Evolutionary conservation across 1,284 basidiomycete species (phyloP).

Genomic region (Rhodotorula sp.): DNA sequence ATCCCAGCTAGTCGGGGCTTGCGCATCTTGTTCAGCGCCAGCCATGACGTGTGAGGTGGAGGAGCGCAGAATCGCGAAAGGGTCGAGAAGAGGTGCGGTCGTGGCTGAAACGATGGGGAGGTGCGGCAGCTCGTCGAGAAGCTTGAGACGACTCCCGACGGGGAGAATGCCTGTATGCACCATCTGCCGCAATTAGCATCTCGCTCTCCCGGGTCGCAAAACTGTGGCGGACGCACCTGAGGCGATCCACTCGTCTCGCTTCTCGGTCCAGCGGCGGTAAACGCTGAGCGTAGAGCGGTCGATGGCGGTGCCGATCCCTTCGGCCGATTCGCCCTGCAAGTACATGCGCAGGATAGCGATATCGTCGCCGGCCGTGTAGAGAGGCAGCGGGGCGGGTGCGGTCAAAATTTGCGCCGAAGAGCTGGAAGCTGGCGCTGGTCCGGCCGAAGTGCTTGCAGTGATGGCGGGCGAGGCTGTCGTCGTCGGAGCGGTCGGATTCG

Average conservation of each 20-base stretch:
- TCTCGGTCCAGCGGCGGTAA: background rate
- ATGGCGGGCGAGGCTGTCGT: too few species aligned
- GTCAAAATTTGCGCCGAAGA: background rate
- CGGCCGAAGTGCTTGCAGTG: too few species aligned
- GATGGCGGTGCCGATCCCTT: background rate
- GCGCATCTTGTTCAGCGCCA: too few species aligned
- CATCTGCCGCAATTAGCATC: too few species aligned
- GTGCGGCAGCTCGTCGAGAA: too few species aligned
- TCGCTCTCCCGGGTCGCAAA: too few species aligned
- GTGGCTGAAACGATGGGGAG: too few species aligned
- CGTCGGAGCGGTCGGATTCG: too few species aligned
- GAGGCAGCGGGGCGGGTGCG: background rate
- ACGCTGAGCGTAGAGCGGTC: background rate
- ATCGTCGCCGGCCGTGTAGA: background rate
- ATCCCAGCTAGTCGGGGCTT: too few species aligned
- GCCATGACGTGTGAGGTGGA: too few species aligned
- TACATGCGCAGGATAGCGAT: background rate
- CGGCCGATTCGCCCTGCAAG: background rate
- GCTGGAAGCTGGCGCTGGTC: too few species aligned
- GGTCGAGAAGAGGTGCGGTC: background rate
- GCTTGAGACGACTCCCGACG: background rate
- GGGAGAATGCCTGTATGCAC: background rate
- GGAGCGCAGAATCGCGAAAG: background rate
- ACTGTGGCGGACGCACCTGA: background rate
- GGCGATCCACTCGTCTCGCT: background rate